phyloP scores from a whole-genome alignment of 768 basidiomycete species.

The Lepiota venenata region DNA sequence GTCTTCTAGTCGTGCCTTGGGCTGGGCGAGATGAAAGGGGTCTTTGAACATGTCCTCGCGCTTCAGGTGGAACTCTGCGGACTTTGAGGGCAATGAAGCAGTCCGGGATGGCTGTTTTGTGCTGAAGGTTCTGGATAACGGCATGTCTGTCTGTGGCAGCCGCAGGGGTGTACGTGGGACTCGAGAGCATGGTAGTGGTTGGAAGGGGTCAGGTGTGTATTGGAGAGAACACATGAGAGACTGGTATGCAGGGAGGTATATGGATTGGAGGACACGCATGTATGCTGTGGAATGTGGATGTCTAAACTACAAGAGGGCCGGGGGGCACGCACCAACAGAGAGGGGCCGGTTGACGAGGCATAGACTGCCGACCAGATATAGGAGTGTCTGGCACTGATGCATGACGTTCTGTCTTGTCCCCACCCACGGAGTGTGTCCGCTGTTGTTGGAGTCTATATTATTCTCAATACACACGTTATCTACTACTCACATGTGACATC shows the following conservation, averaged over 20 bases:
- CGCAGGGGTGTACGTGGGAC: constrained; percentile 19
- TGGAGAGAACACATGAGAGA: constrained; percentile 57
- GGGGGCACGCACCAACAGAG: constrained; percentile 55
- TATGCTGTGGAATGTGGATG: constrained; percentile 37
- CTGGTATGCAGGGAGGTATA: constrained; percentile 66
- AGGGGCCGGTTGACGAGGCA: constrained; percentile 63
- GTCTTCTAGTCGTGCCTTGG: constrained; percentile 74
- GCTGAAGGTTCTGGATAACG: constrained; percentile 48
- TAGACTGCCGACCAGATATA: constrained; percentile 65
- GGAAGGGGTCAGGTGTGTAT: constrained; percentile 81
- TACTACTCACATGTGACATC: no score
- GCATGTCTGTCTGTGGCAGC: constrained; percentile 27
- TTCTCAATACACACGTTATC: no score
- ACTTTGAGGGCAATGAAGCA: constrained; percentile 73
- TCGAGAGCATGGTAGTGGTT: constrained; percentile 19
- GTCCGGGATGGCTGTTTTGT: constrained; percentile 75
- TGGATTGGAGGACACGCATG: constrained; percentile 79
- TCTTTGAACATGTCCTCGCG: constrained; percentile 76
- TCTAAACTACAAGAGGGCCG: constrained; percentile 38
- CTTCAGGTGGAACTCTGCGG: constrained; percentile 50
- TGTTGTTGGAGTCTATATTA: no score
- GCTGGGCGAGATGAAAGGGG: constrained; percentile 74
- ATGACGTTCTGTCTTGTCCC: constrained; percentile 48
- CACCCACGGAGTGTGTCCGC: constrained; percentile 29
- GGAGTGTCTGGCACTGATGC: constrained; percentile 62